Conservation (phyloP, 169 alveolate genomes). For the Plasmodium vivax region DNA sequence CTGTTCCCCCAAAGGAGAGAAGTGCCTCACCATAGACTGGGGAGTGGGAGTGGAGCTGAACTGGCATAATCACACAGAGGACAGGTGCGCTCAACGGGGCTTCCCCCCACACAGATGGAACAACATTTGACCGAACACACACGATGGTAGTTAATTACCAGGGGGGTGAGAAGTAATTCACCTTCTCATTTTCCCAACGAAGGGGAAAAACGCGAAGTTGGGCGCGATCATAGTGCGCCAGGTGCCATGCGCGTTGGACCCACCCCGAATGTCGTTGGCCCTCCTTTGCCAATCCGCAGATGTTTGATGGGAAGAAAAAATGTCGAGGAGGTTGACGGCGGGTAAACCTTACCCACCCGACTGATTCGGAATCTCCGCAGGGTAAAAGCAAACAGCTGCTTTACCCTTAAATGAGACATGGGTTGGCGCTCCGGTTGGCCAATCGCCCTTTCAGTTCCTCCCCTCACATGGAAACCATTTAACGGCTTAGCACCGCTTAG, state of each 20-base stretch:
- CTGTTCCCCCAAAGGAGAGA: background rate
- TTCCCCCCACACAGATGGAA: background rate
- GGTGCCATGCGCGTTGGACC: background rate
- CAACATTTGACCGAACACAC: background rate
- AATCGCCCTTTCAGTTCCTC: background rate
- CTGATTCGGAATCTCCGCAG: background rate
- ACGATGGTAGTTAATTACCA: background rate
- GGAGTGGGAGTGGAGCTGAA: background rate
- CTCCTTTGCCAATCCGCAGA: background rate
- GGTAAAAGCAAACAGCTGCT: background rate
- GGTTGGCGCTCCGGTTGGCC: background rate
- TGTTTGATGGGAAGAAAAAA: background rate
- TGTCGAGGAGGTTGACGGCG: background rate
- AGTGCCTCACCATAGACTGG: background rate
- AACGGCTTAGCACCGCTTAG: background rate
- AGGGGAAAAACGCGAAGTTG: background rate
- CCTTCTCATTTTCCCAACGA: background rate
- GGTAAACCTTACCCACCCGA: background rate
- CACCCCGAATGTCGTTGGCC: background rate
- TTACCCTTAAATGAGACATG: background rate
- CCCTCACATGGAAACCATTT: background rate
- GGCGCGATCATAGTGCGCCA: background rate
- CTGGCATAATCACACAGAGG: background rate
- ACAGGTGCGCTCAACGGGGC: background rate
- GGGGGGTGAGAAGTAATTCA: background rate